These are phyloP conservation scores for Emydomyces testavorans DNA, from an alignment of 2,329 filamentous ascomycete species.

Conservation along the genomic window DNA sequence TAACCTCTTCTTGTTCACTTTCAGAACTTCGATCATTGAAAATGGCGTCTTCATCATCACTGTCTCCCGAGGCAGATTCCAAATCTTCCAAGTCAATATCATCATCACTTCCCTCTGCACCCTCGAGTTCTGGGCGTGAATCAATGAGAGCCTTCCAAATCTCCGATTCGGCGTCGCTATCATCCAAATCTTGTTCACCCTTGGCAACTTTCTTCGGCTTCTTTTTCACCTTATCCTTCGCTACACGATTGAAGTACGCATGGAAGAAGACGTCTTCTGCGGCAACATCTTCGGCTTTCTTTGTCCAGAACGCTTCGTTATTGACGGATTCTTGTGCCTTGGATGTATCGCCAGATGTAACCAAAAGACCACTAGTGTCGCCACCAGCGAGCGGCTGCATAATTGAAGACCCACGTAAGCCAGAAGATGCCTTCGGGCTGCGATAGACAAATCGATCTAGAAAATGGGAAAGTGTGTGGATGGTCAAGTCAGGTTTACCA, in stretches of 20 bases:
- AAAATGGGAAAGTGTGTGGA: slow-evolving; percentile 88
- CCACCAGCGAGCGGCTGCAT: slow-evolving; percentile 81
- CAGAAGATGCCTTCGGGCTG: slow-evolving; percentile 61
- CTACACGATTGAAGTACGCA: slow-evolving; percentile 74
- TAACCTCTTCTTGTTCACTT: slow-evolving; percentile 18
- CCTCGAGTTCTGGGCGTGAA: slow-evolving; percentile 65
- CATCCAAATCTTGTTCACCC: slow-evolving; percentile 35
- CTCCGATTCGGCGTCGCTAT: slow-evolving; percentile 55
- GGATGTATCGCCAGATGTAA: slow-evolving; percentile 48
- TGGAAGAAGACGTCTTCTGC: slow-evolving; percentile 98
- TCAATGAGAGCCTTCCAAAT: slow-evolving; percentile 87
- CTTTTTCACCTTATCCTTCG: slow-evolving; percentile 49
- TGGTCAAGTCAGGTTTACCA: slow-evolving; percentile 78
- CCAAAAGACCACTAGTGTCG: slow-evolving; percentile 49
- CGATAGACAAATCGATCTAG: slow-evolving; percentile 97
- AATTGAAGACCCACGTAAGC: slow-evolving; percentile 69
- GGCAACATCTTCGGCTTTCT: slow-evolving; percentile 74
- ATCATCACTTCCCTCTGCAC: slow-evolving; percentile 45
- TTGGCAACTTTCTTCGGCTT: slow-evolving; percentile 43
- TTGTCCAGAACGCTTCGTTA: slow-evolving; percentile 79
- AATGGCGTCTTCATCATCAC: slow-evolving; percentile 25
- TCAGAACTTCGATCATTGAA: slow-evolving; percentile 16
- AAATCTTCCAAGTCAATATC: slow-evolving; percentile 47
- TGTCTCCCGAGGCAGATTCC: slow-evolving; percentile 43
- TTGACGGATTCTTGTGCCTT: slow-evolving; percentile 60